A percentile compares a stretch with the other conserved stretches of the same genome.
Conservation (phyloP, 768 basidiomycete species). For the Sutorius australiensis region DNA sequence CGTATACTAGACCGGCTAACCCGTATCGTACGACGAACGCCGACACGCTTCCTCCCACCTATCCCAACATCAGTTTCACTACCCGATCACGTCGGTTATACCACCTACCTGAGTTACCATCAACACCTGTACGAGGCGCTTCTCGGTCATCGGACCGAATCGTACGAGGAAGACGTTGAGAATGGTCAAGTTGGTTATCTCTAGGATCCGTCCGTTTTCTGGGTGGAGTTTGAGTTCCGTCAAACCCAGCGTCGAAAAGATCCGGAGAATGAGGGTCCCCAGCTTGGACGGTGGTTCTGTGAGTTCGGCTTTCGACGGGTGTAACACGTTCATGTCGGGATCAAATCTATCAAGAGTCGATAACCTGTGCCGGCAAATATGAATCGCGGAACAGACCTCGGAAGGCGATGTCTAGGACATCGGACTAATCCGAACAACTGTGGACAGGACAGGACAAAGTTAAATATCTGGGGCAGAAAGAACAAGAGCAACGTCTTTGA, state of each 20-base stretch:
- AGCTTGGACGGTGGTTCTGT: conserved; percentile 51
- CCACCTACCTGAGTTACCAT: conserved; percentile 66
- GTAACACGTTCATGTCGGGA: conserved; percentile 64
- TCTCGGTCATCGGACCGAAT: conserved; percentile 84
- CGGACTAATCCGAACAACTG: conserved; percentile 92
- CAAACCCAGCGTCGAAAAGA: conserved; percentile 61
- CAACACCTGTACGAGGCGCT: conserved; percentile 65
- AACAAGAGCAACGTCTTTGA: conserved; percentile 95
- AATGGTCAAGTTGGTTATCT: conserved; percentile 87
- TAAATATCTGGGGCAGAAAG: conserved; percentile 98
- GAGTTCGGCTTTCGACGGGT: conserved; percentile 71
- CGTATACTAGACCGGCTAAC: conserved; percentile 83
- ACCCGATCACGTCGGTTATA: not conserved
- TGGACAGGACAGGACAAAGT: conserved; percentile 91
- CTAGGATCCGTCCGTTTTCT: conserved; percentile 54
- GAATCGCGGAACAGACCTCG: conserved; percentile 51
- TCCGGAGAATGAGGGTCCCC: conserved; percentile 51
- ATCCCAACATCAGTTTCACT: conserved; percentile 4
- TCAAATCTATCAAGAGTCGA: conserved; percentile 55
- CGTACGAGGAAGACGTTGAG: conserved; percentile 80
- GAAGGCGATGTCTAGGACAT: conserved; percentile 92
- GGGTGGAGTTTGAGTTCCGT: conserved; percentile 59
- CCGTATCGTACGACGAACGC: conserved; percentile 91
- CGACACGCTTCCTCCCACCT: conserved; percentile 71
- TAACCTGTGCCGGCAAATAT: not conserved